Evolutionary conservation across 805 yeast species (phyloP), one percentile per base, ranked within the genome.

Genomic region (Wickerhamomyces canadensis): DNA sequence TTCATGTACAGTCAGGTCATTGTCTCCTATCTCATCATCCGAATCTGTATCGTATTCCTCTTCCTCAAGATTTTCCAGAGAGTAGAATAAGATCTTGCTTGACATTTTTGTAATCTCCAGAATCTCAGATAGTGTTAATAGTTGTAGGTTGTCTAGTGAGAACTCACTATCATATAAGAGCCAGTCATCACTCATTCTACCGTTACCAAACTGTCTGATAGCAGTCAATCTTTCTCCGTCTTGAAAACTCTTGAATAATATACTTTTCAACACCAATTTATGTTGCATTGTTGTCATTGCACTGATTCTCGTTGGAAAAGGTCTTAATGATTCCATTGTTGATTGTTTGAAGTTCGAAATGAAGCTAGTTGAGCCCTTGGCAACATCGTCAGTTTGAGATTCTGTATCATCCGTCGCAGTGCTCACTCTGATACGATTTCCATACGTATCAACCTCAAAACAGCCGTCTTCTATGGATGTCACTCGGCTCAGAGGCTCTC

Each of bases 131-230:
- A 65, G 36, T 6, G 55, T 45, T 13, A 62, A 44, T 30, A 60
- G 50, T 36, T 62, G 63, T 30, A 65, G 41, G 42, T 65, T 65
- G 19, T 55, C 45, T 52, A 65, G 45, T 11, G 64, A 54, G 39
- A 64, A 66, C 2, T 51, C 44, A 4, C 60, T 52, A 43, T 66
- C 71, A 36, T 65, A 66, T 5, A 65, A 42, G 12, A 65, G 43
- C 71, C 71, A 66, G 31, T 65, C 68, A 33, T 65, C 69, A 13
- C 55, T 54, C 27, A 60, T 49, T 41, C 54, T 49, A 5, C 63
- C 62, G 8, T 42, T 48, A 16, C 30, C 34, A 13, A 45, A 33
- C 27, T 54, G 58, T 13, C 56, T 35, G 6, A 54, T 51, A 6
- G 57, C 58, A 1, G 56, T 49, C 25, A 36, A 45, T 4, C 43